Percentiles rank a stretch among this genome's conserved stretches.
These are phyloP conservation scores for Chenopodium quinoa DNA, from an alignment of 148 eudicot species.

Conservation along the genomic window DNA sequence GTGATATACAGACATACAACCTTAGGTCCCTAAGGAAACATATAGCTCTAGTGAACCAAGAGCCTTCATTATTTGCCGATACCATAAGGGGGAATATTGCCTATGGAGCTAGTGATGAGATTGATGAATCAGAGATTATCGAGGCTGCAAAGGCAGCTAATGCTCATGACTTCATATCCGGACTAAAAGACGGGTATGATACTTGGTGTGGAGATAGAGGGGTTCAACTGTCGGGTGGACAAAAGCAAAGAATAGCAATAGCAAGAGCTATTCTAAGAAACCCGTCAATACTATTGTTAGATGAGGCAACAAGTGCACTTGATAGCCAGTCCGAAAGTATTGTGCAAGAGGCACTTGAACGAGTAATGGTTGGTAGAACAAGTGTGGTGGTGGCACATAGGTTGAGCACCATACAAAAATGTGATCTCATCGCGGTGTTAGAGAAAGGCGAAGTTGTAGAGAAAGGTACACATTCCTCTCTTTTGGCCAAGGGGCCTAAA, in stretches of 20 bases:
- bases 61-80: constrained; percentile 62
- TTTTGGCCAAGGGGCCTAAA: constrained; percentile 52
- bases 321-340: constrained; percentile 71
- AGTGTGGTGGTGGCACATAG: constrained; percentile 79
- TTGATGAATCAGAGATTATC: constrained; percentile 48
- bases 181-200: constrained; percentile 53
- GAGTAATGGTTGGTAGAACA: constrained; percentile 67
- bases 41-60: constrained; percentile 79
- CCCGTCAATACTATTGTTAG: constrained; percentile 57
- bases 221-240: constrained; percentile 78
- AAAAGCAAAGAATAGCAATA: constrained; percentile 82
- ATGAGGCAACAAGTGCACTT: constrained; percentile 85
- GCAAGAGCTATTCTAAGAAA: constrained; percentile 70
- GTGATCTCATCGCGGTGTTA: constrained; percentile 63
- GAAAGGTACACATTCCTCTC: too few relatives aligned
- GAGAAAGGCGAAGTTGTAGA: constrained; percentile 69
- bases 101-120: constrained; percentile 42
- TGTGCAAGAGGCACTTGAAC: constrained; percentile 71
- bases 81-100: constrained; percentile 59
- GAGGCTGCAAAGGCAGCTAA: constrained; percentile 38
- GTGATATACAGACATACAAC: constrained; percentile 46
- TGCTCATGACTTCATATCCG: too few relatives aligned
- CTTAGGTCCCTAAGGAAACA: constrained; percentile 58
- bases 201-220: constrained; percentile 80
- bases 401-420: constrained; percentile 63